These are phyloP conservation scores for Ustilago loliicola DNA, from an alignment of 1,284 basidiomycete genomes.

Conservation along the genomic window DNA sequence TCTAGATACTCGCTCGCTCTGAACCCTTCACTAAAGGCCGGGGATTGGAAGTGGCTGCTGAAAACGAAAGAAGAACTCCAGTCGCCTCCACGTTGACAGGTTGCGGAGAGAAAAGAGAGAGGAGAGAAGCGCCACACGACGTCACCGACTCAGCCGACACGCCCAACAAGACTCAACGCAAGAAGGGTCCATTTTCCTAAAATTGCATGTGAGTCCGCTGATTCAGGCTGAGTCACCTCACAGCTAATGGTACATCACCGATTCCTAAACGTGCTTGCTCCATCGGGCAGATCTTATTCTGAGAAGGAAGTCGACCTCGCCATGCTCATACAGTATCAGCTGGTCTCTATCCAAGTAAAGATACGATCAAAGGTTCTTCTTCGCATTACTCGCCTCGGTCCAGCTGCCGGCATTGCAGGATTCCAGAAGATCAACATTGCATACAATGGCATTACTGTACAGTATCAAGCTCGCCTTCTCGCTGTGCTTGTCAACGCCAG, in stretches of 20 bases:
- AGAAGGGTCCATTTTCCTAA: constrained; percentile 4
- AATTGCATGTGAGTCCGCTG: constrained; percentile 40
- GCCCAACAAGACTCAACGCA: constrained; percentile 4
- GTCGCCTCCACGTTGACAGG: constrained; percentile 8
- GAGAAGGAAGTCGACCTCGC: not conserved
- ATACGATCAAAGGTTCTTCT: not conserved
- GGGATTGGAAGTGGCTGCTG: constrained; percentile 7
- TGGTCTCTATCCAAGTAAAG: no score
- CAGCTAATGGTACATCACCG: no score
- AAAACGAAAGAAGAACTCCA: constrained; percentile 9
- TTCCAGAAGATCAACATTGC: not conserved
- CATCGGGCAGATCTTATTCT: not conserved
- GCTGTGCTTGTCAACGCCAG: no score
- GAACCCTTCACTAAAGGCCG: not conserved
- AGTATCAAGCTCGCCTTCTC: no score
- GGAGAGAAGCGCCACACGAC: constrained; percentile 19
- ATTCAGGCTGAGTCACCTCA: constrained; percentile 49
- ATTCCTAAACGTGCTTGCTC: no score
- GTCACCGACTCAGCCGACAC: constrained; percentile 16
- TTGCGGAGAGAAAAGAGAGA: not conserved
- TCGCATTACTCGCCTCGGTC: not conserved
- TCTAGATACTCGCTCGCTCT: not conserved
- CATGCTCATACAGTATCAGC: no score
- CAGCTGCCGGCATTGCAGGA: not conserved
- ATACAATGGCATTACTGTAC: not conserved